Percentiles rank a stretch among this genome's conserved stretches.
Conservation (phyloP, 768 basidiomycete species). For the Pleurotus cornucopiae region DNA sequence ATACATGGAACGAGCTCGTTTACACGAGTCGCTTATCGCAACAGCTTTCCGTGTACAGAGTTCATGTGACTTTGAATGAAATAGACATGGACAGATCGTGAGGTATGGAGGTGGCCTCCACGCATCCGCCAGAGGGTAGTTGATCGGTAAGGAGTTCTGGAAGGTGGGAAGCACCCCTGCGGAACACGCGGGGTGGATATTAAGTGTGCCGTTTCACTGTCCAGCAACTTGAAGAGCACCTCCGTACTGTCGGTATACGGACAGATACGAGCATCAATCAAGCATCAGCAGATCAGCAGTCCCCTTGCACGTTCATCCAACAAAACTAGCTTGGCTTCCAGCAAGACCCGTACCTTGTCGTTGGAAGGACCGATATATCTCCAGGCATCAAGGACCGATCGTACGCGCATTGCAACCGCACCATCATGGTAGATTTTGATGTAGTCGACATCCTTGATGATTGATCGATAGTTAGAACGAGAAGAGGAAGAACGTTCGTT, state of each 20-base stretch:
- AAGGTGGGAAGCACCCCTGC: too few species aligned
- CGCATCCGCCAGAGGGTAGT: too few species aligned
- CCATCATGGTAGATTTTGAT: conserved; percentile 62
- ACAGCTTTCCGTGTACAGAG: too few species aligned
- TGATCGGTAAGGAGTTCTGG: too few species aligned
- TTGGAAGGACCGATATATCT: conserved; percentile 20
- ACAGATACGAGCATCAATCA: neutral
- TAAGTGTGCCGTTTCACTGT: too few species aligned
- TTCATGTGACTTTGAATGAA: too few species aligned
- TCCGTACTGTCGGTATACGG: too few species aligned
- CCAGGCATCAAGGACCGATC: conserved; percentile 51
- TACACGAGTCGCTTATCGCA: neutral
- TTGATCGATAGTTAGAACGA: conserved; percentile 10
- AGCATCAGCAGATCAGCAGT: conserved; percentile 35
- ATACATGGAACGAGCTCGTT: too few species aligned
- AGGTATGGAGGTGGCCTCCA: too few species aligned
- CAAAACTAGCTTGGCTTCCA: conserved; percentile 43
- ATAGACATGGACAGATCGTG: too few species aligned
- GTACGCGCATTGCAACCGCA: conserved; percentile 39
- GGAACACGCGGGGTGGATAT: too few species aligned
- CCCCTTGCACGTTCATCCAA: conserved; percentile 44
- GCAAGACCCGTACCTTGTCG: conserved; percentile 39
- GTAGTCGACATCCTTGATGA: conserved; percentile 32
- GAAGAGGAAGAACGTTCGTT: neutral
- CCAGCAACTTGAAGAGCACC: too few species aligned